These are phyloP conservation scores for Lachancea nothofagi DNA, from an alignment of 805 yeast species.

Conservation along the genomic window DNA sequence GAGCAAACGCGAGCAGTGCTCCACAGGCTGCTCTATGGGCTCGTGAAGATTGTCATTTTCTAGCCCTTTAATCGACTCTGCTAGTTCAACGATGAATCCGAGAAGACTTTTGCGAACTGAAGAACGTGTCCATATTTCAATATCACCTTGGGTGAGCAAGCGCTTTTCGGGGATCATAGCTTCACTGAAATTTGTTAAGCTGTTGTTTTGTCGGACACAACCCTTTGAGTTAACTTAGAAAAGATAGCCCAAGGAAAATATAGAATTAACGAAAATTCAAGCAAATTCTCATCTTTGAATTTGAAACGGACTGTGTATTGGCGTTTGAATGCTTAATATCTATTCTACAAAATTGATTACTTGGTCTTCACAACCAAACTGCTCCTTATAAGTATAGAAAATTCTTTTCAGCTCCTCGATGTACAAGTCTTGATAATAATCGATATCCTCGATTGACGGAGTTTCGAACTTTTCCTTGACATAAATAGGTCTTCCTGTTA, in stretches of 20 bases:
- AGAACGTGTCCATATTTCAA: slow-evolving; percentile 54
- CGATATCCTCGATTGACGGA: slow-evolving; percentile 47
- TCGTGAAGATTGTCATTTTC: slow-evolving; percentile 45
- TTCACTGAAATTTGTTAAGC: too few species aligned
- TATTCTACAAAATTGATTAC: slow-evolving; percentile 27
- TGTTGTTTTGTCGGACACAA: too few species aligned
- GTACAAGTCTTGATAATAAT: slow-evolving; percentile 68
- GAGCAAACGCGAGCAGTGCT: slow-evolving; percentile 38
- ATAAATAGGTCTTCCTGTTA: slow-evolving; percentile 62
- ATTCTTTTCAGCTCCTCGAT: slow-evolving; percentile 55
- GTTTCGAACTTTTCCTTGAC: slow-evolving; percentile 43
- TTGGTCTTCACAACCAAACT: slow-evolving; percentile 34
- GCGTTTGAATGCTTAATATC: background rate
- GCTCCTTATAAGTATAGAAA: slow-evolving; percentile 60
- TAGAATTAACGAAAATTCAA: too few species aligned
- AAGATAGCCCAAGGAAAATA: too few species aligned
- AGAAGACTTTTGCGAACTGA: slow-evolving; percentile 46
- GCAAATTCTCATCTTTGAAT: too few species aligned
- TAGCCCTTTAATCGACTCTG: slow-evolving; percentile 57
- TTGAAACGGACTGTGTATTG: too few species aligned
- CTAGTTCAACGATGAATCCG: slow-evolving; percentile 51
- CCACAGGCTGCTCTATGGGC: slow-evolving; percentile 33
- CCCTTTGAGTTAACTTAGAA: too few species aligned
- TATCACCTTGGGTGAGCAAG: slow-evolving; percentile 52
- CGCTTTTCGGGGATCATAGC: slow-evolving; percentile 37